Evolutionary conservation across 768 basidiomycete species (phyloP).

Genomic region (Galerina sulciceps): DNA sequence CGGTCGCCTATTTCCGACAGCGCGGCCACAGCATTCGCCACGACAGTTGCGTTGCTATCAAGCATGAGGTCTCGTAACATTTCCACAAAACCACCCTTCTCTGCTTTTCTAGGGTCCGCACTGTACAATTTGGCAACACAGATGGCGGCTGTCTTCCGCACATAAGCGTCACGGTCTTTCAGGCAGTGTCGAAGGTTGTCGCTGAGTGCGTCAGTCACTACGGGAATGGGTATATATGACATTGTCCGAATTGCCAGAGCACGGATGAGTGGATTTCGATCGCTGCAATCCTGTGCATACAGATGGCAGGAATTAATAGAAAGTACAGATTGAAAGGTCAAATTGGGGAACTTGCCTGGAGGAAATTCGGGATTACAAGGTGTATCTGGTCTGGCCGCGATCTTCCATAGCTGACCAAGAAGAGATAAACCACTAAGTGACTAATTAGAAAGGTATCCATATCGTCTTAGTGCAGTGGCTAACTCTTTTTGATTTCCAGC

Average conservation of each 20-base stretch:
- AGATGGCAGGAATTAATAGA: background rate
- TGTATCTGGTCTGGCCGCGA: slow-evolving; percentile 93
- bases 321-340: background rate
- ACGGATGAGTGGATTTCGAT: slow-evolving; percentile 95
- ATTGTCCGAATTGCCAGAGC: slow-evolving; percentile 98
- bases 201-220: slow-evolving; percentile 81
- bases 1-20: slow-evolving; percentile 96
- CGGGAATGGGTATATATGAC: slow-evolving; percentile 96
- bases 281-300: slow-evolving; percentile 83
- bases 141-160: slow-evolving; percentile 97
- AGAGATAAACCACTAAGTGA: slow-evolving; percentile 91
- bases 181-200: slow-evolving; percentile 93
- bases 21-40: slow-evolving; percentile 96
- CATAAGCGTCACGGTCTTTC: slow-evolving; percentile 95
- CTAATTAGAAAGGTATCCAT: slow-evolving; percentile 17
- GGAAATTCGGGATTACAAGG: slow-evolving; percentile 87
- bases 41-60: slow-evolving; percentile 94
- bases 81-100: slow-evolving; percentile 89
- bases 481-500: slow-evolving; percentile 99
- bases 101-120: slow-evolving; percentile 85
- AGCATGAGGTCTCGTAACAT: slow-evolving; percentile 90
- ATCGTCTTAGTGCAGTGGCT: slow-evolving; percentile 26
- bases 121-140: slow-evolving; percentile 96
- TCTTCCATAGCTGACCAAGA: slow-evolving; percentile 95
- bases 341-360: slow-evolving; percentile 61